phyloP scores from a whole-genome alignment of 345 rosid genomes.

The Mangifera indica region DNA sequence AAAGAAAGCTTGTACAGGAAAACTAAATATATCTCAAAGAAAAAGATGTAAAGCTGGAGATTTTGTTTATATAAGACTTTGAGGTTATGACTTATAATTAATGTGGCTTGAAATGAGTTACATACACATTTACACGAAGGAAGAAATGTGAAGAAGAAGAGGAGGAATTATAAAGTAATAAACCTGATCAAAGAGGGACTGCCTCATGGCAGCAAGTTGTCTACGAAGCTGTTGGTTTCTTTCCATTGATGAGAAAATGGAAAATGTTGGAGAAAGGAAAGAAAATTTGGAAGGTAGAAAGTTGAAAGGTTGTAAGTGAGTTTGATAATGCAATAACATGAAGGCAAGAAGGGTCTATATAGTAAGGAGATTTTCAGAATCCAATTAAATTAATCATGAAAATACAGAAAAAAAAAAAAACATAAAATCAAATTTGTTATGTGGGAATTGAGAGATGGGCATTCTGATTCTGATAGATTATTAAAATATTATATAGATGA shows the following conservation, averaged over 20 bases:
- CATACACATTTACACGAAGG: too few species aligned
- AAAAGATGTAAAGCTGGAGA: too few species aligned
- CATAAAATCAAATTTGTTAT: not conserved
- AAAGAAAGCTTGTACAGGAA: too few species aligned
- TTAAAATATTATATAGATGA: too few species aligned
- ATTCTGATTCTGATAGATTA: constrained; percentile 2
- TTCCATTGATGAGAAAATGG: constrained; percentile 24
- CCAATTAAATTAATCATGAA: not conserved
- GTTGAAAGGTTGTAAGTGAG: constrained; percentile 1
- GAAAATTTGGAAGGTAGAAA: too few species aligned
- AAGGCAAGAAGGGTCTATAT: constrained; percentile 25
- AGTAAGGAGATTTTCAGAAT: constrained; percentile 9
- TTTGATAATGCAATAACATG: constrained; percentile 12
- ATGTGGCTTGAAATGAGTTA: too few species aligned
- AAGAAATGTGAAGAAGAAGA: not conserved
- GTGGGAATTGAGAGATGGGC: constrained; percentile 3
- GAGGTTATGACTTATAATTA: too few species aligned
- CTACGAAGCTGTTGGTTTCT: constrained; percentile 44
- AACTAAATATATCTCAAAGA: too few species aligned
- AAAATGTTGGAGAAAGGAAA: constrained; percentile 15
- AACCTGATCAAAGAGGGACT: constrained; percentile 75
- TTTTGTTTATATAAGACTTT: too few species aligned
- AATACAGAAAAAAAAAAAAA: too few species aligned
- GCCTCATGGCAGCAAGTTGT: constrained; percentile 54
- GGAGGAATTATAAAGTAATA: not conserved